Conservation (phyloP, 768 basidiomycete species). For the Favolaschia claudopus region DNA sequence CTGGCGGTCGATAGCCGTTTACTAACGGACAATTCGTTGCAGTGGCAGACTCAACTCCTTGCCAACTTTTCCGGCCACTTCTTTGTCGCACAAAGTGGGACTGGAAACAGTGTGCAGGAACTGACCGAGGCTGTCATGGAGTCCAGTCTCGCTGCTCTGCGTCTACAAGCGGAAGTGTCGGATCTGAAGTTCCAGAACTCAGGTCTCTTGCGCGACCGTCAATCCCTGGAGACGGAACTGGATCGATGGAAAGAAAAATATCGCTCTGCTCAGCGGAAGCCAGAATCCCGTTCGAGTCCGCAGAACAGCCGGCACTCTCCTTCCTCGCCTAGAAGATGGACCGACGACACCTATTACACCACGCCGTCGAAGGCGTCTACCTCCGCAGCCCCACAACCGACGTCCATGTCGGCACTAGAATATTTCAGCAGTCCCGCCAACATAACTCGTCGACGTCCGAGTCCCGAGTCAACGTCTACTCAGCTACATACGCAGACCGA, state of each 20-base stretch:
- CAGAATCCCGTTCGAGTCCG: background rate
- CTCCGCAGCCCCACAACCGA: constrained; percentile 1
- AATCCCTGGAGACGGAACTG: constrained; percentile 36
- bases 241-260: constrained; percentile 21
- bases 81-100: constrained; percentile 45
- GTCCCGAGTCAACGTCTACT: constrained; percentile 5
- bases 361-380: background rate
- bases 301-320: background rate
- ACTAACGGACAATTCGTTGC: constrained; percentile 50
- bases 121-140: constrained; percentile 50
- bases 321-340: background rate
- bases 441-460: constrained; percentile 11
- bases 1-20: constrained; percentile 57
- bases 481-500: constrained; percentile 18
- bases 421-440: constrained; percentile 23
- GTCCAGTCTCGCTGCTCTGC: constrained; percentile 57
- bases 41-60: constrained; percentile 74
- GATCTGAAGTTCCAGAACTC: constrained; percentile 44
- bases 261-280: constrained; percentile 6
- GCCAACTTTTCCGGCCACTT: constrained; percentile 66
- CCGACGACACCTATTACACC: background rate
- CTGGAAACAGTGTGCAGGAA: constrained; percentile 24
- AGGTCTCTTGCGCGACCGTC: constrained; percentile 31
- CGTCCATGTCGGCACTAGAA: constrained; percentile 10
- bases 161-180: constrained; percentile 47